Conservation (phyloP, 2,329 filamentous ascomycete genomes). For the Gaeumannomyces sp. region DNA sequence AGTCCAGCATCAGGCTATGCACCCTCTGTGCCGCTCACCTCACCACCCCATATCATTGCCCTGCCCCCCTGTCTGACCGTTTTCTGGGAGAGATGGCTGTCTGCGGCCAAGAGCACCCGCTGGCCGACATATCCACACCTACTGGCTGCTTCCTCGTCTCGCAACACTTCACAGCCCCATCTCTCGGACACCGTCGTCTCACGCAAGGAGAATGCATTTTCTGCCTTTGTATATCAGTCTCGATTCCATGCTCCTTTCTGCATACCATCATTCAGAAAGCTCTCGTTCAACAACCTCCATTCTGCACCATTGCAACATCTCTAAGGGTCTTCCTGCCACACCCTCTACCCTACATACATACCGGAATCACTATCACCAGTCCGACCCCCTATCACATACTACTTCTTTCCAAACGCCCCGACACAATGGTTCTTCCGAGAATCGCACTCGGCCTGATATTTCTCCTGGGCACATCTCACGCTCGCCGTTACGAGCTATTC, state of each 20-base stretch:
- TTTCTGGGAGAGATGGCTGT: too few relatives aligned
- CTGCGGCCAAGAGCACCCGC: too few relatives aligned
- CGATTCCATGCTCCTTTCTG: background rate
- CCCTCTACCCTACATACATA: background rate
- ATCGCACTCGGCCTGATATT: background rate
- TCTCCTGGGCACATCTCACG: background rate
- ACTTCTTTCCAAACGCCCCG: background rate
- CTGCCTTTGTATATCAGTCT: background rate
- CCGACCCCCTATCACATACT: too few relatives aligned
- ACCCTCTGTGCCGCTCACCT: background rate
- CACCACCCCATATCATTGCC: background rate
- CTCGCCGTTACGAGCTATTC: constrained; percentile 34
- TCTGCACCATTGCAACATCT: background rate
- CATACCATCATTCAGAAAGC: background rate
- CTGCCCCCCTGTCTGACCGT: too few relatives aligned
- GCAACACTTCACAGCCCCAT: background rate
- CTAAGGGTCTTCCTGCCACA: background rate
- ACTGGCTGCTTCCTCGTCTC: background rate
- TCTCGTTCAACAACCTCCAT: background rate
- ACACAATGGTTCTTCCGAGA: background rate
- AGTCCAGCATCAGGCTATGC: background rate
- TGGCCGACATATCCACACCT: too few relatives aligned
- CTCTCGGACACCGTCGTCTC: background rate
- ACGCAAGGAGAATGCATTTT: background rate
- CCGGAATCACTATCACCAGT: too few relatives aligned